A percentile compares a stretch with the other conserved stretches of the same genome.
These are phyloP conservation scores for Phytopythium helicoides DNA, from an alignment of 352 stramenopile genomes.

Conservation along the genomic window DNA sequence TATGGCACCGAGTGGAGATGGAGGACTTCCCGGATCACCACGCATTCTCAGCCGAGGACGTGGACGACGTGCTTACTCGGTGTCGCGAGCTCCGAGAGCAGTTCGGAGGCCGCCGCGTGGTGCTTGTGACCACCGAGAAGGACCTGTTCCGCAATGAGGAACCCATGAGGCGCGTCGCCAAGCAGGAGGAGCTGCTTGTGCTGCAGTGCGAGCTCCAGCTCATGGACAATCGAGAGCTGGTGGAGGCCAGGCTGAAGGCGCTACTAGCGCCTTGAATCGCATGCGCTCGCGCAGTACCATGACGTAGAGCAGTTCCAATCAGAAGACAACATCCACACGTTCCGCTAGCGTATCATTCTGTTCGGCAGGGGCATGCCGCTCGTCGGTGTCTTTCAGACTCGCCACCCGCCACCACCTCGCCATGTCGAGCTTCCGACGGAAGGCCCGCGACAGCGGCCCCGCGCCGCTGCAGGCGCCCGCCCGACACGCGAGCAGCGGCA, in stretches of 20 bases:
- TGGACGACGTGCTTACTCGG: constrained; percentile 22
- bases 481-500: constrained; percentile 23
- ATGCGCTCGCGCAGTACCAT: neutral
- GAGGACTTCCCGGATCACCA: constrained; percentile 67
- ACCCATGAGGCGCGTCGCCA: constrained; percentile 7
- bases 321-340: neutral
- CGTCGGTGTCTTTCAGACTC: too few relatives aligned
- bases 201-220: constrained; percentile 41
- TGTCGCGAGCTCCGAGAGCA: constrained; percentile 4
- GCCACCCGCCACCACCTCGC: neutral
- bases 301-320: neutral
- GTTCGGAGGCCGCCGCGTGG: constrained; percentile 8
- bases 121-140: constrained; percentile 72
- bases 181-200: constrained; percentile 12
- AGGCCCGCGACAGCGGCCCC: constrained; percentile 7
- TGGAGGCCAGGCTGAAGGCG: constrained; percentile 12
- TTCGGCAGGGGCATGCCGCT: neutral
- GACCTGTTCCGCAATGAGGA: constrained; percentile 18
- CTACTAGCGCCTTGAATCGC: neutral
- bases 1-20: constrained; percentile 27
- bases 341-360: neutral
- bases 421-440: constrained; percentile 53
- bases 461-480: neutral
- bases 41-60: constrained; percentile 35
- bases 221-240: constrained; percentile 16